Evolutionary conservation across 73 alveolate genomes (phyloP).

Genomic region (Tetrahymena borealis): DNA sequence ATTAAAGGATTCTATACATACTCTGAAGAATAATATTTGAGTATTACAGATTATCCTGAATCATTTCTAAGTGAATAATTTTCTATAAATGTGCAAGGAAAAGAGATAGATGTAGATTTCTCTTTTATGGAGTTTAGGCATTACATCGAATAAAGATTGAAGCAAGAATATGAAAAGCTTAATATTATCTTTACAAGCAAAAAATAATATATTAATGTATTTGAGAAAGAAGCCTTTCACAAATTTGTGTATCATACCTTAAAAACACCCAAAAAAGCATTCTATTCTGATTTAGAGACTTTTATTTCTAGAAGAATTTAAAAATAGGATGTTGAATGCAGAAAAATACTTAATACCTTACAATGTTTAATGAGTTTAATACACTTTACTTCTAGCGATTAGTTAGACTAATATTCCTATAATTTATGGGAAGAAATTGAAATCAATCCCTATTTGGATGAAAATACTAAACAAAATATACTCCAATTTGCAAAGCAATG

Average conservation of each 20-base stretch:
- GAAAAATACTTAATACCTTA: not conserved
- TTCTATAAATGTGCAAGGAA: not conserved
- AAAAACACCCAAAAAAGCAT: not conserved
- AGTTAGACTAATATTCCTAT: not conserved
- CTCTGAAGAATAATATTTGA: not conserved
- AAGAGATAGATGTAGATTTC: not conserved
- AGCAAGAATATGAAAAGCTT: not conserved
- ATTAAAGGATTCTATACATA: not conserved
- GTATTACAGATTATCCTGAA: not conserved
- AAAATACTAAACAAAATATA: not conserved
- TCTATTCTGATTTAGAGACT: not conserved
- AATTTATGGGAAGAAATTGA: not conserved
- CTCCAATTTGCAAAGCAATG: not conserved
- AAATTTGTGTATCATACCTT: not conserved
- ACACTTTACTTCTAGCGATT: not conserved
- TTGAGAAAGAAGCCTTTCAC: not conserved
- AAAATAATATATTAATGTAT: not conserved
- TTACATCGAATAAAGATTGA: not conserved
- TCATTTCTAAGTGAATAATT: not conserved
- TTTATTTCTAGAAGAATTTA: not conserved
- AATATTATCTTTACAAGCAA: not conserved
- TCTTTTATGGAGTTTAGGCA: not conserved
- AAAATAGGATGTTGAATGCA: not conserved
- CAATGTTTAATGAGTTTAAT: not conserved
- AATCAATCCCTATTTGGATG: not conserved